Evolutionary conservation across 2,329 filamentous ascomycete genomes (phyloP).

Genomic region (Tympanopsis confertula): DNA sequence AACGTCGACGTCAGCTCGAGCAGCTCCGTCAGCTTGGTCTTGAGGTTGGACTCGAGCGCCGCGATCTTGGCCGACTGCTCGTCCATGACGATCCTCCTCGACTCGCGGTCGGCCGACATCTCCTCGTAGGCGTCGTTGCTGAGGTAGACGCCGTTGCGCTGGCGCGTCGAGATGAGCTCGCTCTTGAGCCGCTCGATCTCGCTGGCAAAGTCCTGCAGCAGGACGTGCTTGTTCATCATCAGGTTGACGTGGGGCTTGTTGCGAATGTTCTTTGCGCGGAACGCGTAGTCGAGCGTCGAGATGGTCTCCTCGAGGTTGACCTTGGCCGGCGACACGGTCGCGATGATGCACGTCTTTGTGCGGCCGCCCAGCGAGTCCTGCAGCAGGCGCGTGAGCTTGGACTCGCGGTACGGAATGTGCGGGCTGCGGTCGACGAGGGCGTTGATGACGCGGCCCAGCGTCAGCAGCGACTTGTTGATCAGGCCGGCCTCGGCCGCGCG

Average conservation of each 20-base stretch:
- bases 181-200: constrained; percentile 93
- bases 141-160: constrained; percentile 90
- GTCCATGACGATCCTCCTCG: constrained; percentile 77
- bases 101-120: constrained; percentile 84
- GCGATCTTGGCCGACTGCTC: constrained; percentile 88
- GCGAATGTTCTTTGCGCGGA: constrained; percentile 93
- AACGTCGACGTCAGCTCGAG: constrained; percentile 79
- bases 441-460: constrained; percentile 91
- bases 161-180: constrained; percentile 82
- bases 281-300: constrained; percentile 93
- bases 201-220: constrained; percentile 76
- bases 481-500: constrained; percentile 87
- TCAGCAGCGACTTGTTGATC: constrained; percentile 96
- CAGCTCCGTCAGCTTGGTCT: constrained; percentile 87
- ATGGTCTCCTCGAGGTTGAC: constrained; percentile 96
- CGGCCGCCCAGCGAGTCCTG: constrained; percentile 93
- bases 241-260: constrained; percentile 96
- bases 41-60: constrained; percentile 77
- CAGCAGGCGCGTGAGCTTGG: constrained; percentile 83
- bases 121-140: constrained; percentile 83
- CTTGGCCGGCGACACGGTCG: constrained; percentile 86
- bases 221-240: constrained; percentile 80
- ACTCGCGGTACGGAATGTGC: constrained; percentile 88
- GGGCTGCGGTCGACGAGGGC: constrained; percentile 80
- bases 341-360: constrained; percentile 98